Conservation (phyloP, 2,329 filamentous ascomycete genomes). For the Penicillium sclerotiorum region DNA sequence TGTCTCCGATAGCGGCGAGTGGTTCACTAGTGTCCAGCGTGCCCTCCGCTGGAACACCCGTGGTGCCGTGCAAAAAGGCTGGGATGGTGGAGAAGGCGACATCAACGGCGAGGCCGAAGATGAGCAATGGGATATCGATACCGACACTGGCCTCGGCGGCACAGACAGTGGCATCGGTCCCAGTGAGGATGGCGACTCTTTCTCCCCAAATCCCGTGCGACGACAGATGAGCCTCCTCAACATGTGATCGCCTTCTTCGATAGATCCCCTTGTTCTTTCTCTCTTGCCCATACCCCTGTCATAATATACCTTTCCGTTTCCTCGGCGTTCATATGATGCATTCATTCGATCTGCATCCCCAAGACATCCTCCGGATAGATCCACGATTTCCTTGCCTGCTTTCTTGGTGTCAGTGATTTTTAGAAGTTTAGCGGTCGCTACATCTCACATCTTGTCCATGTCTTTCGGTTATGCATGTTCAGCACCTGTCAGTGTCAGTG, state of each 20-base stretch:
- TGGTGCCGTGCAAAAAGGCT: constrained; percentile 88
- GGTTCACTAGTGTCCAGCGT: constrained; percentile 93
- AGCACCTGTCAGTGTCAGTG: background rate
- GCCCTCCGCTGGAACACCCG: constrained; percentile 95
- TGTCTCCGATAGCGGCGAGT: constrained; percentile 83
- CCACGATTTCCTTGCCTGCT: constrained; percentile 8
- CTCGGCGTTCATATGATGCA: constrained; percentile 12
- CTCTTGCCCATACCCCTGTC: background rate
- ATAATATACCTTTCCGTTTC: constrained; percentile 3
- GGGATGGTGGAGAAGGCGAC: constrained; percentile 53
- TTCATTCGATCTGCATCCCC: constrained; percentile 4
- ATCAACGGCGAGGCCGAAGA: constrained; percentile 51
- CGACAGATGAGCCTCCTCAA: constrained; percentile 74
- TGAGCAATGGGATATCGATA: constrained; percentile 91
- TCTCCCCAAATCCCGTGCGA: constrained; percentile 65
- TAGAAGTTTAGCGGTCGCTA: constrained; percentile 19
- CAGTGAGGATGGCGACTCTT: constrained; percentile 67
- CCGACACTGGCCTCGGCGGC: constrained; percentile 58
- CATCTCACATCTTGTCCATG: constrained; percentile 5
- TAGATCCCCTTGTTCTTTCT: background rate
- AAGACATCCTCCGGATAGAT: constrained; percentile 16
- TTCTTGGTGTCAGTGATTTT: background rate
- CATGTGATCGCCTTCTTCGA: constrained; percentile 46
- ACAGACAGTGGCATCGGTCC: constrained; percentile 53
- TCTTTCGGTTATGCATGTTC: background rate